Conservation (phyloP, 2,329 filamentous ascomycete species). For the Claviceps sp. region DNA sequence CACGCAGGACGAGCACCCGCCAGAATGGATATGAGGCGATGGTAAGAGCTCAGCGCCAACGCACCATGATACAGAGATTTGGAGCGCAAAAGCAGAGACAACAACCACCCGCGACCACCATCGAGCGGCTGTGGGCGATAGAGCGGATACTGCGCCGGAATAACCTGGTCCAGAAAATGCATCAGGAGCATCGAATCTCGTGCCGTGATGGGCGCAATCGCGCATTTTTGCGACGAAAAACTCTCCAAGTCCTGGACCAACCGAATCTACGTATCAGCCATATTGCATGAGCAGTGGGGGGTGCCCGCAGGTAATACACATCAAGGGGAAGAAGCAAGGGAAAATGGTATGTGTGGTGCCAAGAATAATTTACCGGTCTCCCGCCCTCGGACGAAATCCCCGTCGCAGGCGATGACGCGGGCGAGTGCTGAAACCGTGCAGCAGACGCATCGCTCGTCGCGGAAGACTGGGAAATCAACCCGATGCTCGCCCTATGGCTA, state of each 20-base stretch:
- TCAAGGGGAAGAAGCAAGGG: neutral
- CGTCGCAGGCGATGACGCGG: neutral
- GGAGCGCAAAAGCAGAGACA: slow-evolving; percentile 10
- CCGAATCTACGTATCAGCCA: neutral
- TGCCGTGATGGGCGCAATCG: slow-evolving; percentile 1
- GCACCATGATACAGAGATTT: slow-evolving; percentile 14
- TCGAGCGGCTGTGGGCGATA: slow-evolving; percentile 13
- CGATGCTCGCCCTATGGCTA: neutral
- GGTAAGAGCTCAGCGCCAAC: slow-evolving; percentile 14
- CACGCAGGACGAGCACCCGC: neutral
- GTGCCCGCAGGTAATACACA: neutral
- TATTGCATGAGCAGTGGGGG: neutral
- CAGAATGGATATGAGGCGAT: slow-evolving; percentile 11
- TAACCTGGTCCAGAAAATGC: slow-evolving; percentile 17
- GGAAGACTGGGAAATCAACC: neutral
- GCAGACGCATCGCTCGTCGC: neutral
- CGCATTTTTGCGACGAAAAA: neutral
- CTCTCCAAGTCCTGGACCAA: neutral
- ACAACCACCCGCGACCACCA: slow-evolving; percentile 16
- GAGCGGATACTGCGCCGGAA: slow-evolving; percentile 14
- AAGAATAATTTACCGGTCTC: neutral
- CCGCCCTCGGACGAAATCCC: neutral
- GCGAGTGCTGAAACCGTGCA: neutral
- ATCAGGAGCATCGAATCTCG: slow-evolving; percentile 16
- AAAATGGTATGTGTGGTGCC: neutral